Evolutionary conservation across 257 asterid genomes (phyloP), one percentile per base, ranked within the genome.

Genomic region (Rehmannia glutinosa): DNA sequence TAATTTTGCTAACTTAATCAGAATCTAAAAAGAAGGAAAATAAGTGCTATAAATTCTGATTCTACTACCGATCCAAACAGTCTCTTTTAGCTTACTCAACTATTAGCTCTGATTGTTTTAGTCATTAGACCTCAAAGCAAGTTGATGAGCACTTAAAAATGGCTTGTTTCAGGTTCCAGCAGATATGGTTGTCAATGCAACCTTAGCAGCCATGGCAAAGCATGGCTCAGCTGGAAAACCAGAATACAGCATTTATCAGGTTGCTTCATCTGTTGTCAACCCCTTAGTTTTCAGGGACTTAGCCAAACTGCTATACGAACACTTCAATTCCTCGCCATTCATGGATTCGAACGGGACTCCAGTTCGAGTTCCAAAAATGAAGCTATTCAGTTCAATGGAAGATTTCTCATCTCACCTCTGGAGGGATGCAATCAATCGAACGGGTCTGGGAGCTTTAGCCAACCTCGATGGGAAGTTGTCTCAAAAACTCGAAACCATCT

Each of bases 161-260:
- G 20, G 38, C 24, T 27, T 32, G 43, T 27, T 27, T 55, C 21
- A 55, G 62, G 62, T 55, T 55, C 62, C 92, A 68, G 97, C 95
- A 5, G 99, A 94, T 67, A 88, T 88, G 96, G 99, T 94, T 13
- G 99, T 88, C 10, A 94, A 91, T 38, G 97, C 99, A 16, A 94
- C 86, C 23, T 81, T 94, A 73, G 97, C 99, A 69, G 97, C 97
- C 76, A 91, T 90, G 83, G 97, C 96, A 35, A 91, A 91, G 86
- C 99, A 94, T 16, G 96, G 96, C 45, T 66, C 70, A 70, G 80
- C 66, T 13, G 88, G 87, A 75, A 86, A 80, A 54, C 68, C 79
- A 7, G 85, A 76, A 23, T 72, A 28, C 19, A 80, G 24, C 53
- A 57, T 80, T 70, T 80, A 80, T 46, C 85, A 80, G 65, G 89